A percentile compares a stretch with the other conserved stretches of the same genome.
Conservation (phyloP, 2,329 filamentous ascomycete genomes). For the Pezicula carpinea region DNA sequence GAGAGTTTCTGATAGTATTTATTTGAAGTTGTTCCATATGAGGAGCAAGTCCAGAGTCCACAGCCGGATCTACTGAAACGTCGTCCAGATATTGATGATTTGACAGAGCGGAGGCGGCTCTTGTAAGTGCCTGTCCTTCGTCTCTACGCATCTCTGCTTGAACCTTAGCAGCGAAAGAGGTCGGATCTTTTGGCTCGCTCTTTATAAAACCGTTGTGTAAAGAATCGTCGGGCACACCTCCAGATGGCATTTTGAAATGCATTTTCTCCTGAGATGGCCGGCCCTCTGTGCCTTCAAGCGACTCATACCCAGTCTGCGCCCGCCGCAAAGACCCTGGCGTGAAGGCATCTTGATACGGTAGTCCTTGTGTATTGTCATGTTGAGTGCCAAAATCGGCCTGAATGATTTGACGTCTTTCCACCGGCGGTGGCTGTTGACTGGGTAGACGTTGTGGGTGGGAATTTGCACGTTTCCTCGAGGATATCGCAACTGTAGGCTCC, state of each 20-base stretch:
- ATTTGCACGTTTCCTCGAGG: conserved; percentile 42
- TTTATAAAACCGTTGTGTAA: not conserved
- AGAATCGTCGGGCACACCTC: not conserved
- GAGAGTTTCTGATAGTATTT: conserved; percentile 23
- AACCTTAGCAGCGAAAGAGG: conserved; percentile 32
- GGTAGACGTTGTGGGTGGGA: conserved; percentile 16
- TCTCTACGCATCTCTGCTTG: conserved; percentile 57
- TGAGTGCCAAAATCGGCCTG: not conserved
- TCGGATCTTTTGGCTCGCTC: conserved; percentile 8
- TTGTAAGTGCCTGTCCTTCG: conserved; percentile 54
- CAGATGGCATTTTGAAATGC: not conserved
- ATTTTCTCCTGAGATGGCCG: conserved; percentile 1
- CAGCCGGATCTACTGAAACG: conserved; percentile 1
- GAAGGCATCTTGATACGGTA: conserved; percentile 37
- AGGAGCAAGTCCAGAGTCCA: conserved; percentile 8
- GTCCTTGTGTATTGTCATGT: not conserved
- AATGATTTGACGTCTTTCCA: conserved; percentile 1
- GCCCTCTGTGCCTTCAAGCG: conserved; percentile 11
- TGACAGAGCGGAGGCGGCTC: conserved; percentile 14
- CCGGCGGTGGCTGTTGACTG: conserved; percentile 3
- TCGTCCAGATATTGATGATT: conserved; percentile 6
- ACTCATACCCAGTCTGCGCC: conserved; percentile 49
- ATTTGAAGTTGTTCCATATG: conserved; percentile 19
- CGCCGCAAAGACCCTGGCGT: conserved; percentile 49
- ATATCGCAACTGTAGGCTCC: conserved; percentile 66